These are phyloP conservation scores for Ascoidea tarda DNA, from an alignment of 805 yeast genomes.

Conservation along the genomic window DNA sequence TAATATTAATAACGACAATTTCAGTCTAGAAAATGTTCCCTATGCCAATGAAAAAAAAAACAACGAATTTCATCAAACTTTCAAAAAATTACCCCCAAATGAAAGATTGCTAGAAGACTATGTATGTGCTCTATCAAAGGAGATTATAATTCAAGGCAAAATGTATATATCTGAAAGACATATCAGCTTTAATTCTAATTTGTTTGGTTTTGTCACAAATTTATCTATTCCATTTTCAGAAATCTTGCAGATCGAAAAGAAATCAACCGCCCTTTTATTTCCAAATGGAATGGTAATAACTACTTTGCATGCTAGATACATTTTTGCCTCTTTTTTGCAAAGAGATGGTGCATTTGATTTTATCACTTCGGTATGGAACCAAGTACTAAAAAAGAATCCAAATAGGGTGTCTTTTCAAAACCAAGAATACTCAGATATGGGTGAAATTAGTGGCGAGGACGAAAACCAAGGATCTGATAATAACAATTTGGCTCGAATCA, in stretches of 20 bases:
- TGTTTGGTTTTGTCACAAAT: slow-evolving; percentile 54
- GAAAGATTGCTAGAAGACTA: slow-evolving; percentile 49
- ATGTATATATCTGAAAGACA: slow-evolving; percentile 41
- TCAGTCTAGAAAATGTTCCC: slow-evolving; percentile 10
- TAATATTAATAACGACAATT: not conserved
- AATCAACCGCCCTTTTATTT: slow-evolving; percentile 49
- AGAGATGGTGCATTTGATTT: slow-evolving; percentile 39
- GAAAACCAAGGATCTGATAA: slow-evolving; percentile 7
- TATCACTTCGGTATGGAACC: slow-evolving; percentile 50
- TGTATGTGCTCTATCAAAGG: slow-evolving; percentile 52
- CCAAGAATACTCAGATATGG: slow-evolving; percentile 11
- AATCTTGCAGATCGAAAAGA: slow-evolving; percentile 49
- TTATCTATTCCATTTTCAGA: slow-evolving; percentile 43
- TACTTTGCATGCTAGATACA: slow-evolving; percentile 46
- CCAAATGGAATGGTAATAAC: slow-evolving; percentile 56
- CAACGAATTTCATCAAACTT: slow-evolving; percentile 43
- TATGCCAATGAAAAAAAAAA: slow-evolving; percentile 37
- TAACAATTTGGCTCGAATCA: not conserved
- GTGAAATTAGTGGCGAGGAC: slow-evolving; percentile 15
- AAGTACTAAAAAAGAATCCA: slow-evolving; percentile 15
- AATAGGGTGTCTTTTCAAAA: slow-evolving; percentile 13
- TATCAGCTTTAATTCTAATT: slow-evolving; percentile 51
- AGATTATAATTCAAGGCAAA: slow-evolving; percentile 54
- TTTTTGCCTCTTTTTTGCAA: slow-evolving; percentile 50
- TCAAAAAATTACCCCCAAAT: slow-evolving; percentile 32